These are phyloP conservation scores for Boehmeria nivea DNA, from an alignment of 306 rosid genomes.

Conservation along the genomic window DNA sequence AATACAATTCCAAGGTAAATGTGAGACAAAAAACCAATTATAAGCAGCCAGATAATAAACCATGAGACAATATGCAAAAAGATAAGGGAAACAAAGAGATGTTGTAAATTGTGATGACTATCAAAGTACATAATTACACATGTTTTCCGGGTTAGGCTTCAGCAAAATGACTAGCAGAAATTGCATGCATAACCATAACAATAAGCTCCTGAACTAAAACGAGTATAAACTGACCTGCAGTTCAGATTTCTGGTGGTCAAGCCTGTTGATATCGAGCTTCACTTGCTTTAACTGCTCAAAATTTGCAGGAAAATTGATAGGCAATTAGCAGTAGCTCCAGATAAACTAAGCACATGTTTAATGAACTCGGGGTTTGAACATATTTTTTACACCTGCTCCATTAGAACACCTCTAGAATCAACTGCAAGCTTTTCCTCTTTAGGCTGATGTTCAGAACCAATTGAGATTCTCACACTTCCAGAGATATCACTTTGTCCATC, in stretches of 20 bases:
- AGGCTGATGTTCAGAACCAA: constrained; percentile 45
- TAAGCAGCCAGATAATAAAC: too few species aligned
- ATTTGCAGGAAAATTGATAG: constrained; percentile 28
- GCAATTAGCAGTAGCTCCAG: constrained; percentile 7
- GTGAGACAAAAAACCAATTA: too few species aligned
- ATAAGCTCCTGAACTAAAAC: too few species aligned
- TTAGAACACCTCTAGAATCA: constrained; percentile 48
- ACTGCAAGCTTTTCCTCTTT: constrained; percentile 45
- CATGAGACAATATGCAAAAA: too few species aligned
- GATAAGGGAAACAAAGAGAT: too few species aligned
- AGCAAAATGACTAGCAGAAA: too few species aligned
- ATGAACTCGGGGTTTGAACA: constrained; percentile 12
- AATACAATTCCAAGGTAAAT: too few species aligned
- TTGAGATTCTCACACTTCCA: constrained; percentile 54
- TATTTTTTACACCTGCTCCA: constrained; percentile 53
- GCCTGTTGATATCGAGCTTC: constrained; percentile 41
- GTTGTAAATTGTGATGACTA: too few species aligned
- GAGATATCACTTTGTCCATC: constrained; percentile 58
- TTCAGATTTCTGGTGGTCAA: constrained; percentile 54
- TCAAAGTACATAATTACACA: too few species aligned
- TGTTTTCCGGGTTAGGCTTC: too few species aligned
- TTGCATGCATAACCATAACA: too few species aligned
- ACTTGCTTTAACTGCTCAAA: constrained; percentile 62
- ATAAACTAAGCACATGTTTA: constrained; percentile 13
- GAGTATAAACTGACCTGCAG: constrained; percentile 60